Base-by-base conservation (phyloP, 345 rosid genomes). In the Salix exigua region DNA sequence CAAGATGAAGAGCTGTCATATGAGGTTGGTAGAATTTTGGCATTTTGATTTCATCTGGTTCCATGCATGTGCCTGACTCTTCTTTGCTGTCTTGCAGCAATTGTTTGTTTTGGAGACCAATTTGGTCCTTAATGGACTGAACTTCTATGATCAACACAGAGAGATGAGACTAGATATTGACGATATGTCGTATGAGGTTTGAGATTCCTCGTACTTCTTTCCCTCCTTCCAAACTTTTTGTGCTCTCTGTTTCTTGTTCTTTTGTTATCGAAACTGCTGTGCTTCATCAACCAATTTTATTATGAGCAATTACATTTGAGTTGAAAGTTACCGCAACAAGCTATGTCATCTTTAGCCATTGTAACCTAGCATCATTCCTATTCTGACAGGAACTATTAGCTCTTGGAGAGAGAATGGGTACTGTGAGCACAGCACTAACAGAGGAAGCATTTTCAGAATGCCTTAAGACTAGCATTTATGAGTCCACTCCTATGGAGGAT, bases 121-220 rank as follows among this genome's bases (percentile, higher is more conserved):
- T 74, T 79, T 96, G 76, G 86, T 92, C 73, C 91, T 91, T 19
- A 86, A 85, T 75, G 97, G 92, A 73, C 86, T 89, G 76, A 88
- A 84, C 80, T 84, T 93, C 72, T 80, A 89, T 79, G 99, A 96
- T 79, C 99, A 85, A 81, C 97, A 96, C 78, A 88, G 97, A 78
- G 98, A 90, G 50, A 87, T 96, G 99, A 92, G 99, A 84, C 88
- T 93, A 66, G 97, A 96, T 85, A 93, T 96, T 38, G 99, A 96
- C 81, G 83, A 90, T 83, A 94, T 94, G 99, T 92, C 99, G 40
- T 96, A 96, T 72, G 98, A 96, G 98, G 99, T 94, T 62, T 77
- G 89, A 82, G 68, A 46, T 78, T 44, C 53, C 17, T 28, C n/a
- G 18, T 11, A 67, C 60, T 23, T 51, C 42, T 23, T 51, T 26